Evolutionary conservation across 176 grass and related monocot genomes (phyloP).

Genomic region (Oryza australiensis): DNA sequence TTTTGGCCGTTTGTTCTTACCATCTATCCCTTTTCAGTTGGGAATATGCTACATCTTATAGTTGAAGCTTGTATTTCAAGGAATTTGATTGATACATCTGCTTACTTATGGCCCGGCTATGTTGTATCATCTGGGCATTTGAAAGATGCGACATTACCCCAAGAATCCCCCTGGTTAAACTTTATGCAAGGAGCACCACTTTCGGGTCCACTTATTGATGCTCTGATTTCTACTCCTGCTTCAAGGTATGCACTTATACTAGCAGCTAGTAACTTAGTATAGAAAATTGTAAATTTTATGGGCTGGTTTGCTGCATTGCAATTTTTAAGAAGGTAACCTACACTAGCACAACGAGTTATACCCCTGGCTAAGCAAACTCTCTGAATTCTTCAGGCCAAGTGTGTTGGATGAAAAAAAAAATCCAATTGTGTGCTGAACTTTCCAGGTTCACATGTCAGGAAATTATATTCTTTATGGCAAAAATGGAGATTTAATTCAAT

Average conservation of each 20-base stretch:
- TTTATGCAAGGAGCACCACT: constrained; percentile 89
- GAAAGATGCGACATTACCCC: constrained; percentile 63
- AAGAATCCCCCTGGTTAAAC: constrained; percentile 88
- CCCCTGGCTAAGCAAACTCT: not conserved
- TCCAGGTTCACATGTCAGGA: not conserved
- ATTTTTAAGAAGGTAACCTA: not conserved
- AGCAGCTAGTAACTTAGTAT: not conserved
- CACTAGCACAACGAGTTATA: not conserved
- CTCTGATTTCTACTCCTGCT: constrained; percentile 77
- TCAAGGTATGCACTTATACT: constrained; percentile 61
- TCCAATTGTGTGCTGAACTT: not conserved
- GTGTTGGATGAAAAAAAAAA: not conserved
- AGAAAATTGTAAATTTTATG: not conserved
- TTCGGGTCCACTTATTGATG: constrained; percentile 69
- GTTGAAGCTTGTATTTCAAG: constrained; percentile 96
- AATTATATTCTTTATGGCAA: not conserved
- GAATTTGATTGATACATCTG: constrained; percentile 89
- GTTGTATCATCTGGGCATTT: constrained; percentile 55
- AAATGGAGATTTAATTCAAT: not conserved
- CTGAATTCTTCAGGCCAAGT: not conserved
- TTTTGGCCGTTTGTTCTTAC: constrained; percentile 17
- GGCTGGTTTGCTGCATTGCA: not conserved
- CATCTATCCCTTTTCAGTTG: constrained; percentile 55
- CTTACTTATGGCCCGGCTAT: constrained; percentile 89
- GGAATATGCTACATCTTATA: constrained; percentile 96